Conservation (phyloP, 2,329 filamentous ascomycete species). For the Diaporthe citriasiana region DNA sequence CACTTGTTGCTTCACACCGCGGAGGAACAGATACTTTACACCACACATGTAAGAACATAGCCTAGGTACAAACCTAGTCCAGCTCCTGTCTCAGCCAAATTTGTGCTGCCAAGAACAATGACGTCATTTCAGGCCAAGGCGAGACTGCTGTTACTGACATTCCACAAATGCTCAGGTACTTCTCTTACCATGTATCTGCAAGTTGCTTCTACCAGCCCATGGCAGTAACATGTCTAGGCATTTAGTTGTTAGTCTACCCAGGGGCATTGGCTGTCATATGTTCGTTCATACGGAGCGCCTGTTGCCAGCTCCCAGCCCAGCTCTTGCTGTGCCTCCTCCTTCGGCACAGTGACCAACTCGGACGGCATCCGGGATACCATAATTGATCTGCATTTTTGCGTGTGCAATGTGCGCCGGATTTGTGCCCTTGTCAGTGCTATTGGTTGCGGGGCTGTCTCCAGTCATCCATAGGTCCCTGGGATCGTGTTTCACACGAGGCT, state of each 20-base stretch:
- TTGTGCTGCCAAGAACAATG: background rate
- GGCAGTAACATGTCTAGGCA: too few relatives aligned
- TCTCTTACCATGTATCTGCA: too few relatives aligned
- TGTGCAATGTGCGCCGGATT: background rate
- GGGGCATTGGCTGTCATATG: too few relatives aligned
- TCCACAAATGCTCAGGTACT: background rate
- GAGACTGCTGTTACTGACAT: background rate
- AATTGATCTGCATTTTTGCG: background rate
- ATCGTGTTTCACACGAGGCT: too few relatives aligned
- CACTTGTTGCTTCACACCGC: too few relatives aligned
- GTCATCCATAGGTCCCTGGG: too few relatives aligned
- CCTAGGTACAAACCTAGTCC: background rate
- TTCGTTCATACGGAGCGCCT: too few relatives aligned
- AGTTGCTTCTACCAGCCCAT: too few relatives aligned
- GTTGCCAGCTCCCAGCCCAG: too few relatives aligned
- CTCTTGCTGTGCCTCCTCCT: background rate
- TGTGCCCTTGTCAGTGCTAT: background rate
- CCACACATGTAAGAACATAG: background rate
- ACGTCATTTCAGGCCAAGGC: background rate
- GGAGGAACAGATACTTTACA: background rate
- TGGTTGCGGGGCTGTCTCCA: too few relatives aligned
- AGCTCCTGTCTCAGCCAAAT: background rate
- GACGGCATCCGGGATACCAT: background rate
- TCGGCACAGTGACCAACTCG: background rate
- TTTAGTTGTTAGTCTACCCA: too few relatives aligned